phyloP scores from a whole-genome alignment of 331 rosid genomes.

The Quercus lobata region DNA sequence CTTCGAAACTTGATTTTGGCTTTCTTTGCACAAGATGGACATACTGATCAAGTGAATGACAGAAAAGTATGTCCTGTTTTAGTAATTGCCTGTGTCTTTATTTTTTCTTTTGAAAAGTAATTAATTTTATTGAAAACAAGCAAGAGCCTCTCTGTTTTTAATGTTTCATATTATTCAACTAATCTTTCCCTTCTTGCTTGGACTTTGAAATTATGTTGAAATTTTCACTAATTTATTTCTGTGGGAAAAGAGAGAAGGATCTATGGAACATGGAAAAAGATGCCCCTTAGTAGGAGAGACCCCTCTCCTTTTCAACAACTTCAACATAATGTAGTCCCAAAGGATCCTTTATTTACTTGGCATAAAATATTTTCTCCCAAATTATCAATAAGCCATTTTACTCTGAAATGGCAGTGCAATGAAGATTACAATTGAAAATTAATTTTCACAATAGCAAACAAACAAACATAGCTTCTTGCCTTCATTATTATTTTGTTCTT shows the following conservation, averaged over 20 bases:
- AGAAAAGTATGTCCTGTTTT: conserved; percentile 47
- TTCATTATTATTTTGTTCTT: too few species aligned
- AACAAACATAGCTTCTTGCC: too few species aligned
- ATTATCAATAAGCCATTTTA: too few species aligned
- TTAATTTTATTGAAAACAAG: neutral
- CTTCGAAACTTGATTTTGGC: conserved; percentile 85
- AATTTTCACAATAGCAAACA: neutral
- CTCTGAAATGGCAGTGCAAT: too few species aligned
- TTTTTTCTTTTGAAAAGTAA: neutral
- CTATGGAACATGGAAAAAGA: neutral
- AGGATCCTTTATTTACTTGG: too few species aligned
- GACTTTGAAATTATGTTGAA: neutral
- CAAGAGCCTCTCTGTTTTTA: too few species aligned
- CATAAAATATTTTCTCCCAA: too few species aligned
- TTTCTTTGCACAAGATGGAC: conserved; percentile 93
- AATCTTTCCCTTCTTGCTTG: neutral
- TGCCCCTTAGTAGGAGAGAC: neutral
- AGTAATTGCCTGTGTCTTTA: neutral
- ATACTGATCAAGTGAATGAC: conserved; percentile 58
- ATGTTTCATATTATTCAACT: neutral
- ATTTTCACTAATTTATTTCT: neutral
- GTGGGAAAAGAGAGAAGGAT: neutral
- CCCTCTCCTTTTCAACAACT: too few species aligned
- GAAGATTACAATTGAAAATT: too few species aligned
- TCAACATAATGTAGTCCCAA: too few species aligned